phyloP scores from a whole-genome alignment of 2,329 filamentous ascomycete species.

The Aspergillus fumigatiaffinis region DNA sequence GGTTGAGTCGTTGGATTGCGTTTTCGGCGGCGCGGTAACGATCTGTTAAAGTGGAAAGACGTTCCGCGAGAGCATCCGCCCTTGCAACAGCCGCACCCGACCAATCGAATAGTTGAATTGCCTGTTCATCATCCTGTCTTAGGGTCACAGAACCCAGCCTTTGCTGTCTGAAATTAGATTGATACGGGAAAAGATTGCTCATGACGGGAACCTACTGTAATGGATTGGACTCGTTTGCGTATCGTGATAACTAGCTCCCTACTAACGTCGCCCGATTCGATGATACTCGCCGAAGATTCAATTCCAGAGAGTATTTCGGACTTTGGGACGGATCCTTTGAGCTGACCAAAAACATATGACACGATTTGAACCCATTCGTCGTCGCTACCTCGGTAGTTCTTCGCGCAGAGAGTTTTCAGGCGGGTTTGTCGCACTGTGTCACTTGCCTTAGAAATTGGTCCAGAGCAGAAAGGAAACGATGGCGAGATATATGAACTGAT shows the following conservation, averaged over 20 bases:
- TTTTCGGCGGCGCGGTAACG: slow-evolving; percentile 45
- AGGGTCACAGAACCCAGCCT: slow-evolving; percentile 53
- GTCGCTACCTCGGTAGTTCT: slow-evolving; percentile 41
- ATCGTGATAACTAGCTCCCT: slow-evolving; percentile 39
- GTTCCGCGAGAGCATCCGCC: slow-evolving; percentile 39
- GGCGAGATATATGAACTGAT: neutral
- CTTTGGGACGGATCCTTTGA: slow-evolving; percentile 11
- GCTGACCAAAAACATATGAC: slow-evolving; percentile 32
- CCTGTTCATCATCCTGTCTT: slow-evolving; percentile 50
- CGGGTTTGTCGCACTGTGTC: slow-evolving; percentile 34
- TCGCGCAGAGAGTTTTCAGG: slow-evolving; percentile 37
- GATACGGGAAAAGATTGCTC: neutral
- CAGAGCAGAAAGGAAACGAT: neutral
- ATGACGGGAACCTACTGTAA: slow-evolving; percentile 40
- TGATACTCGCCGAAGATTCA: slow-evolving; percentile 30
- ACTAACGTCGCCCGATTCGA: slow-evolving; percentile 20
- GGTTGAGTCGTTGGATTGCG: slow-evolving; percentile 49
- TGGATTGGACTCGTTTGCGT: slow-evolving; percentile 45
- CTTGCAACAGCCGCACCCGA: slow-evolving; percentile 45
- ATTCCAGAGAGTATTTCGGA: slow-evolving; percentile 23
- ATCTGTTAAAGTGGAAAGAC: slow-evolving; percentile 40
- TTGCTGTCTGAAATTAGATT: slow-evolving; percentile 38
- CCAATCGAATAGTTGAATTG: slow-evolving; percentile 57
- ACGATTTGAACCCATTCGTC: slow-evolving; percentile 41
- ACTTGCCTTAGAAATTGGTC: slow-evolving; percentile 8